Base-by-base conservation (phyloP, 2,329 filamentous ascomycete species). In the Ophiocordyceps camponoti-leonardi region DNA sequence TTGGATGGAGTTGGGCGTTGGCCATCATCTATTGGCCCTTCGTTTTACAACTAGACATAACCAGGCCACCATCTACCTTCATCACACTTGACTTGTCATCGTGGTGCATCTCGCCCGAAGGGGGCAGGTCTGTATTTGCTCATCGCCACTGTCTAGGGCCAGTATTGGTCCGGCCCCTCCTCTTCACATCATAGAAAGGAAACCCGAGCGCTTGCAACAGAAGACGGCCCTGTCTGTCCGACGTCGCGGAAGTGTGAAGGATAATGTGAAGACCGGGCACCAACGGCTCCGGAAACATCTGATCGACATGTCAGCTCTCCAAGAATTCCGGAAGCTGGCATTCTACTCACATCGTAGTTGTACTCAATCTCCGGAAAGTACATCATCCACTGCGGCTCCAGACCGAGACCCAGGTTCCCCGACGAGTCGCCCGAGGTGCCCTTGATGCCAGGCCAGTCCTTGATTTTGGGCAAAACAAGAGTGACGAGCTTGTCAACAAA, bases 291-390 rank as follows among this genome's bases (percentile, higher is more conserved):
- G 73, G 74, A 55, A 77, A 79, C 65, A 77, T 72, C 72, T 78
- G 42, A 19, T 39, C 14, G 10, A 40, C 30, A 2, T 11, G 35
- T 39, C n/a, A 39, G 35, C 8, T n/a, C 19, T 4, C 16, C 10
- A 39, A n/a, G n/a, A 19, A 18, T n/a, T 14, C 22, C 18, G 12
- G 40, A 41, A 2, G 16, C 22, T 11, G 19, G 12, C 16, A n/a
- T 10, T 22, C n/a, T 6, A 74, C 84, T 73, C 66, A 94, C 86
- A 65, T 94, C 86, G 59, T 92, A 94, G 68, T 94, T 95, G 55
- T 86, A 78, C 64, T 95, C 88, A 42, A 98, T 77, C 67, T 98
- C 92, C 0, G 92, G 92, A 66, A 96, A 98, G 52, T 85, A 68
- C 44, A 82, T 78, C 55, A 94, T 78, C 53, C 83, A 77, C 48